Conservation (phyloP, 192 early-diverging fungal genomes). For the Backusella australiensis region DNA sequence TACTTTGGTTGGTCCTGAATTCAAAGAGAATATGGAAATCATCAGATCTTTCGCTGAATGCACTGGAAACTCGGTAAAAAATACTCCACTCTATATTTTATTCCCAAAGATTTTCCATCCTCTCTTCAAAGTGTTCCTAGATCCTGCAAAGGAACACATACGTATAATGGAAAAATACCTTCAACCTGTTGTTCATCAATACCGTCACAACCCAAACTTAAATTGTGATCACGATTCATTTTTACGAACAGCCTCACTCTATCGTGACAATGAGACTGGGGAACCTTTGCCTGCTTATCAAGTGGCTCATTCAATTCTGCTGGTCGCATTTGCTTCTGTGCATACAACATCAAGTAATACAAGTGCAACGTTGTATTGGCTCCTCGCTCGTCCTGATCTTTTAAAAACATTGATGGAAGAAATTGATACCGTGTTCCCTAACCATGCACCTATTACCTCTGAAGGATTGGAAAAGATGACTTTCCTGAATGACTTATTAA, state of each 20-base stretch:
- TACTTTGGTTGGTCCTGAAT: conserved; percentile 19
- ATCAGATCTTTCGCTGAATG: conserved; percentile 23
- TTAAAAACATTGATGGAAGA: background rate
- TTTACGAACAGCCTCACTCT: conserved; percentile 16
- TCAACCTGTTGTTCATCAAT: conserved; percentile 1
- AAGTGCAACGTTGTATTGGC: conserved; percentile 14
- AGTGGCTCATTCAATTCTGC: conserved; percentile 5
- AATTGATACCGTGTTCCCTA: conserved; percentile 3
- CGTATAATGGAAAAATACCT: conserved; percentile 10
- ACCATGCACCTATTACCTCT: background rate
- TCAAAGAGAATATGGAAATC: conserved; percentile 9
- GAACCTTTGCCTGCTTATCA: background rate
- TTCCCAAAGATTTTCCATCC: conserved; percentile 16
- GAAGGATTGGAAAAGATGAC: conserved; percentile 17
- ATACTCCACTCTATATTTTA: background rate
- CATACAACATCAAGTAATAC: conserved; percentile 19
- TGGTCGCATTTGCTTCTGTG: conserved; percentile 23
- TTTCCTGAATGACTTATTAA: conserved; percentile 13
- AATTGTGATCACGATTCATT: background rate
- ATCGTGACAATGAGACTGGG: background rate
- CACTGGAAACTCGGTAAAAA: conserved; percentile 15
- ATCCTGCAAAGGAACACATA: conserved; percentile 12
- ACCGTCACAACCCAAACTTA: background rate
- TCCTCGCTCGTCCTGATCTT: conserved; percentile 20
- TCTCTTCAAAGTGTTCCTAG: conserved; percentile 10